Evolutionary conservation across 192 early-diverging fungal genomes (phyloP), one percentile per base, ranked within the genome.

Genomic region (Podila horticola): DNA sequence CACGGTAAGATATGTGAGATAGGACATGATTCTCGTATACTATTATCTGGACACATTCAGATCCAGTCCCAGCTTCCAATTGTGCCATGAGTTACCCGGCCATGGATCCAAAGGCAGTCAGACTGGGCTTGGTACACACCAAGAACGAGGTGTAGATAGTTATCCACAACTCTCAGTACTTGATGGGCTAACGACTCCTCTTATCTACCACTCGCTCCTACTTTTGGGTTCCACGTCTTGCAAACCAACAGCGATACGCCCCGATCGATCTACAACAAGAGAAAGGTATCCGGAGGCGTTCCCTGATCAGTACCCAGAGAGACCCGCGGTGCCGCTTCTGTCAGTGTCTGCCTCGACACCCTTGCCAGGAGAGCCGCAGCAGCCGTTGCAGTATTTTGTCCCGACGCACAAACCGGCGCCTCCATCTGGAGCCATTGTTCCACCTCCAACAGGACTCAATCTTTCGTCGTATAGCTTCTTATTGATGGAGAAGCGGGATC

Each of bases 401-500:
- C 66, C 66, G 4, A 73, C 71, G 5, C 77, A 81, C 58, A 62
- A 52, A 34, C 65, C 74, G 10, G 12, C 71, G 31, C 58, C 76
- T 20, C 51, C 74, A 33, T 50, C 64, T 2, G 24, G n/a, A 41
- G 57, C 63, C 22, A 17, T 66, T 24, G 28, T 81, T 3, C 71
- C 77, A 9, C 77, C 70, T 1, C 77, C 77, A 6, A 30, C 77
- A 15, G 77, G 77, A 38, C 71, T 81, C 20, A 81, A 81, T 58
- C 55, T 81, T 19, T 81, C 77, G 2, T 81, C 77, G 7, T 81
- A 72, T 48, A 72, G 77, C 49, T 81, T 81, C 38, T 31, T 81
- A 55, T 26, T 81, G 20, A 81, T 81, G 77, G 77, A 81, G 62
- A 81, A 81, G 62, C 38, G 77, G 28, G 77, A 81, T 38, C 77